Evolutionary conservation across 441 rosid species (phyloP).

Genomic region (Theobroma grandiflorum): DNA sequence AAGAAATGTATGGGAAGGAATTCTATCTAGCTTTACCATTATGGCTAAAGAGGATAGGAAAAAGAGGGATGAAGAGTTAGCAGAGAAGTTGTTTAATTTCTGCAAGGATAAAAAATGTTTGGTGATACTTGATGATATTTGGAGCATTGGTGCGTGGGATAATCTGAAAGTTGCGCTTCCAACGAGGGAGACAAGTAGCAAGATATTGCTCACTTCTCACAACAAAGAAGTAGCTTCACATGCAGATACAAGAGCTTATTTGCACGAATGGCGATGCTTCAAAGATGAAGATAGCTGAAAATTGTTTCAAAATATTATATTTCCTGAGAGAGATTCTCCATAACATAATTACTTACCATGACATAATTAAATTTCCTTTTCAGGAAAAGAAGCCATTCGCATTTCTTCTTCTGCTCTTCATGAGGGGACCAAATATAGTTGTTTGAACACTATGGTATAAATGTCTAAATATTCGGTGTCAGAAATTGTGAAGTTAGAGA

Average conservation of each 20-base stretch:
- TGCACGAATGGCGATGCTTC: background rate
- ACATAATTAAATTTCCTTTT: too few species aligned
- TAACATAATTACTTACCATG: too few species aligned
- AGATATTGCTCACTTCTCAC: constrained; percentile 36
- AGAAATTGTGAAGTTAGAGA: too few species aligned
- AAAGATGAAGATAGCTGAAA: background rate
- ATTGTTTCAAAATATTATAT: constrained; percentile 20
- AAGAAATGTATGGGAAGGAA: constrained; percentile 40
- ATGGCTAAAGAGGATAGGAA: background rate
- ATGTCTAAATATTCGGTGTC: too few species aligned
- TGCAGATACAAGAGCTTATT: constrained; percentile 12
- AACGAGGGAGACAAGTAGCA: background rate
- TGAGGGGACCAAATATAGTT: too few species aligned
- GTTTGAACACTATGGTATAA: too few species aligned
- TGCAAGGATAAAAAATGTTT: constrained; percentile 15
- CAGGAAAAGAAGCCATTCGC: too few species aligned
- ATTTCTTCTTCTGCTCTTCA: too few species aligned
- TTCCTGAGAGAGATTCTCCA: too few species aligned
- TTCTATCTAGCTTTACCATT: constrained; percentile 23
- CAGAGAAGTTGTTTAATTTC: background rate
- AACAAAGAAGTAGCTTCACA: constrained; percentile 26
- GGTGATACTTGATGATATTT: constrained; percentile 38
- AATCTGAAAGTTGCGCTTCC: constrained; percentile 28
- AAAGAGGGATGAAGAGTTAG: background rate
- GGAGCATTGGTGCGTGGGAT: constrained; percentile 34